Evolutionary conservation across 2,329 filamentous ascomycete species (phyloP).

Genomic region (Trichothecium roseum): DNA sequence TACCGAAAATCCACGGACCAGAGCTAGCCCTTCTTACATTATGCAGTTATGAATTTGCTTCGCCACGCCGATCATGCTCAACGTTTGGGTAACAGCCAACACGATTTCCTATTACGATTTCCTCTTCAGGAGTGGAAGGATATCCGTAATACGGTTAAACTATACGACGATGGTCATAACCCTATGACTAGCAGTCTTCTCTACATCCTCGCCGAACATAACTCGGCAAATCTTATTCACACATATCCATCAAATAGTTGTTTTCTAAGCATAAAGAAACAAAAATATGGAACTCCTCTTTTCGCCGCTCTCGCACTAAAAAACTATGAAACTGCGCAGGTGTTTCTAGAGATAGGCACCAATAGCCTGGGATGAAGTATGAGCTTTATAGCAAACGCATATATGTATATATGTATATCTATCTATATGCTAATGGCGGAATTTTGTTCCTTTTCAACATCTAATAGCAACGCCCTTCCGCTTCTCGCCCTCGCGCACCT

Average conservation of each 20-base stretch:
- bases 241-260: neutral
- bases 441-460: no score
- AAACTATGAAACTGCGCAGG: neutral
- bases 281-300: neutral
- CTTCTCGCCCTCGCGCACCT: conserved; percentile 76
- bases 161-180: neutral
- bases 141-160: neutral
- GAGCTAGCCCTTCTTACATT: neutral
- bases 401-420: no score
- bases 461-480: conserved; percentile 74
- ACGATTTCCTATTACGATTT: neutral
- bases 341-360: no score
- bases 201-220: neutral
- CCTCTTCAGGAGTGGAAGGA: neutral
- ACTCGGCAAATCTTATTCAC: neutral
- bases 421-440: no score
- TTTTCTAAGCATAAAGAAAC: neutral
- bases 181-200: neutral
- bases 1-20: neutral
- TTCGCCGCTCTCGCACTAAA: no score
- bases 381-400: no score
- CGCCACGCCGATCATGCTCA: neutral
- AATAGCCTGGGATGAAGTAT: no score
- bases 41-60: neutral
- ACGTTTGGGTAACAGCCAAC: neutral